A percentile compares a stretch with the other conserved stretches of the same genome.
Evolutionary conservation across 495 filamentous ascomycete genomes (phyloP).

Genomic region (Chaetomium tenue): DNA sequence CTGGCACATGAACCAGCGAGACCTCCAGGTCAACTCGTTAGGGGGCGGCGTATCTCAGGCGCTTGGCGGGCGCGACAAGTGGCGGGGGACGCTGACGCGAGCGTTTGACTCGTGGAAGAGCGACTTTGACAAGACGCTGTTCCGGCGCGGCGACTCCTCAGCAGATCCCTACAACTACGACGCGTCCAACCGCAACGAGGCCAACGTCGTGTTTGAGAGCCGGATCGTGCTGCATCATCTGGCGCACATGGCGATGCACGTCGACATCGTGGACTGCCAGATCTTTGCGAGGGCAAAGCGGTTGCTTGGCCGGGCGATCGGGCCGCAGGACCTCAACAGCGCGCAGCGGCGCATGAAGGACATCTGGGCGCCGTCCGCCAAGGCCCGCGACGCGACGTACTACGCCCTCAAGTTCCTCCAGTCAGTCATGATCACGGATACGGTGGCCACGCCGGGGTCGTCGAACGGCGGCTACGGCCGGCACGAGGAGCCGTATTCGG

Average conservation of each 20-base stretch:
- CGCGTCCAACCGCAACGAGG: slow-evolving; percentile 50
- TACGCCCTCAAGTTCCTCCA: slow-evolving; percentile 87
- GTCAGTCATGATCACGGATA: slow-evolving; percentile 67
- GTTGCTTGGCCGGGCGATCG: slow-evolving; percentile 82
- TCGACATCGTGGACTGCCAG: slow-evolving; percentile 96
- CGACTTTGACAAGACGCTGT: slow-evolving; percentile 84
- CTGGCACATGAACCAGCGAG: slow-evolving; percentile 97
- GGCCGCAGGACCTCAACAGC: slow-evolving; percentile 71
- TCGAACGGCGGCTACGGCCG: slow-evolving; percentile 34
- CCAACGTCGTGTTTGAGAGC: slow-evolving; percentile 80
- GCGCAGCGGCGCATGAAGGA: slow-evolving; percentile 84
- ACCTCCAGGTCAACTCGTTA: slow-evolving; percentile 88
- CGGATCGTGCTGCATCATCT: slow-evolving; percentile 87
- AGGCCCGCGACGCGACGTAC: slow-evolving; percentile 88
- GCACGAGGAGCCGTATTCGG: slow-evolving; percentile 59
- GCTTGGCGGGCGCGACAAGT: slow-evolving; percentile 87
- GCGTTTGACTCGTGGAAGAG: slow-evolving; percentile 95
- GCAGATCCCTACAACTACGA: slow-evolving; percentile 50
- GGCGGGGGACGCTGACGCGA: slow-evolving; percentile 80
- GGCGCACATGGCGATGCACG: slow-evolving; percentile 97
- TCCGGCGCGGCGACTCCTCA: slow-evolving; percentile 41
- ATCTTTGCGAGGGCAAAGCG: slow-evolving; percentile 87
- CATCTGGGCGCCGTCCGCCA: slow-evolving; percentile 86
- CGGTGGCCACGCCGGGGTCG: slow-evolving; percentile 34
- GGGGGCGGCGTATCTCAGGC: slow-evolving; percentile 69